These are phyloP conservation scores for Didymella keratinophila DNA, from an alignment of 2,329 filamentous ascomycete species.

Conservation along the genomic window DNA sequence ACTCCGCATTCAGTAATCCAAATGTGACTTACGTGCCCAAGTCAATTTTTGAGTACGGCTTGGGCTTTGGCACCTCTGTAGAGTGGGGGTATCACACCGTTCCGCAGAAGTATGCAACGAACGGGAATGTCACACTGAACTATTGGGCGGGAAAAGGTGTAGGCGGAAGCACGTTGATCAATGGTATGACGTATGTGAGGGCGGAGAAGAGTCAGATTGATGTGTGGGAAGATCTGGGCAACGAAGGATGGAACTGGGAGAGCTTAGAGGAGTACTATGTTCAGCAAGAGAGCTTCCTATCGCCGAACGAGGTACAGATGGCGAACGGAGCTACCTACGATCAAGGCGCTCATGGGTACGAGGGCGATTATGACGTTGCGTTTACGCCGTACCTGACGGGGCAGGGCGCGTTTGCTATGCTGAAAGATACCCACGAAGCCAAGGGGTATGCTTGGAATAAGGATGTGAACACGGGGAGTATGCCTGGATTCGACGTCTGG, in stretches of 20 bases:
- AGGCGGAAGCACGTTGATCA: slow-evolving; percentile 55
- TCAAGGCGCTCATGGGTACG: slow-evolving; percentile 29
- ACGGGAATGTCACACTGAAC: slow-evolving; percentile 28
- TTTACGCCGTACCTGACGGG: slow-evolving; percentile 40
- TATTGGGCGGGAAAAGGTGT: slow-evolving; percentile 54
- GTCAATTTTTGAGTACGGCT: slow-evolving; percentile 32
- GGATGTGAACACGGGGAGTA: slow-evolving; percentile 55
- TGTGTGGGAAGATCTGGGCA: slow-evolving; percentile 45
- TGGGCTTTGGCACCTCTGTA: slow-evolving; percentile 40
- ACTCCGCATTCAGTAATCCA: slow-evolving; percentile 38
- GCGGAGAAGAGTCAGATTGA: slow-evolving; percentile 46
- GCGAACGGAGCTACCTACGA: slow-evolving; percentile 38
- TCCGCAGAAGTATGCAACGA: slow-evolving; percentile 49
- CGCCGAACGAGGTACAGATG: slow-evolving; percentile 27
- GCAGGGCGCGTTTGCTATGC: slow-evolving; percentile 33
- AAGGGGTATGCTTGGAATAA: slow-evolving; percentile 51
- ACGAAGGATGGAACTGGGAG: slow-evolving; percentile 46
- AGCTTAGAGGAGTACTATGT: slow-evolving; percentile 40
- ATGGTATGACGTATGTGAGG: slow-evolving; percentile 51
- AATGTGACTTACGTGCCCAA: slow-evolving; percentile 40
- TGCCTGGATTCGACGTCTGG: slow-evolving; percentile 56
- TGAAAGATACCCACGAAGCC: slow-evolving; percentile 50
- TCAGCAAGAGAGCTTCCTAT: slow-evolving; percentile 37
- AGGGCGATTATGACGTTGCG: slow-evolving; percentile 38
- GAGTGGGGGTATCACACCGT: slow-evolving; percentile 54